These are phyloP conservation scores for Talaromyces nanjingensis DNA, from an alignment of 495 filamentous ascomycete species.

Conservation along the genomic window DNA sequence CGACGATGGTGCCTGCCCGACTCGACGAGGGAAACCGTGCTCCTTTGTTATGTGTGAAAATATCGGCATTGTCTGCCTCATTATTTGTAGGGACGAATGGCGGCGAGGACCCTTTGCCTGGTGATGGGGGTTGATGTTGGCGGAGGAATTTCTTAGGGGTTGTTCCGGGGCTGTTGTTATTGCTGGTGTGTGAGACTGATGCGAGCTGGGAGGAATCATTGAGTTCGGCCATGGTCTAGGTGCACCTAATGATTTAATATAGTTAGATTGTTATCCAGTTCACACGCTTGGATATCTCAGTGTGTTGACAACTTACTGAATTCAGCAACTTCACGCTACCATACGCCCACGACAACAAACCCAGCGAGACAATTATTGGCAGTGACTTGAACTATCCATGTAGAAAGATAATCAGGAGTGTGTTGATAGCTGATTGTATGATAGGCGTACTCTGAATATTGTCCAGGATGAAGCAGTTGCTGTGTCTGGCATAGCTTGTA, in stretches of 20 bases:
- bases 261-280: no score
- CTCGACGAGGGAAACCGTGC: background rate
- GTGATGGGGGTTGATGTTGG: background rate
- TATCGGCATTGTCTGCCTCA: background rate
- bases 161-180: slow-evolving; percentile 1
- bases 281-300: background rate
- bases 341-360: background rate
- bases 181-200: background rate
- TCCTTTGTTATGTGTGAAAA: background rate
- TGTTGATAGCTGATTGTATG: background rate
- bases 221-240: background rate
- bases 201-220: background rate
- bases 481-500: background rate
- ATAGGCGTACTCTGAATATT: background rate
- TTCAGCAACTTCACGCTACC: background rate
- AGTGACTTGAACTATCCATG: background rate
- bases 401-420: background rate
- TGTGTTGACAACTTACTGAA: background rate
- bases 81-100: background rate
- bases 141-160: background rate
- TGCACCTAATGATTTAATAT: background rate
- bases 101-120: background rate
- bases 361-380: background rate
- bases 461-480: background rate
- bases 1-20: slow-evolving; percentile 5